Percentiles rank a stretch among this genome's conserved stretches.
Conservation (phyloP, 148 eudicot genomes). For the Amaranthus hypochondriacus region DNA sequence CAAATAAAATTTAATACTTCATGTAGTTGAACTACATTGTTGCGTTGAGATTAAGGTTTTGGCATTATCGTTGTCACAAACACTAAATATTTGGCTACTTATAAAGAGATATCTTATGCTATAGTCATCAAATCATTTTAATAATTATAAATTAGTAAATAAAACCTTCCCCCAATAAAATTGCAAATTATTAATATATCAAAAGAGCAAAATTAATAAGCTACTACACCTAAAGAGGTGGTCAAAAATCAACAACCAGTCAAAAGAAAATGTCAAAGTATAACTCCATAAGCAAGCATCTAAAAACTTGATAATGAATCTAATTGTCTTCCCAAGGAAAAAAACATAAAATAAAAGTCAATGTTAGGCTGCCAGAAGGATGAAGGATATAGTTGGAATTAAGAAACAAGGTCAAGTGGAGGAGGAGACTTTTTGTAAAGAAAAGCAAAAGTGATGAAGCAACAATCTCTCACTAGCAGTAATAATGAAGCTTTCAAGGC, state of each 20-base stretch:
- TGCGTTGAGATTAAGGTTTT: no score
- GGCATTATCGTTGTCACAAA: no score
- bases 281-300: slow-evolving; percentile 17
- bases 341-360: slow-evolving; percentile 14
- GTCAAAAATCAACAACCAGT: slow-evolving; percentile 25
- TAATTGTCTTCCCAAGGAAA: slow-evolving; percentile 1
- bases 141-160: no score
- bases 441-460: slow-evolving; percentile 32
- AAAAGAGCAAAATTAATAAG: neutral
- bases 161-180: neutral
- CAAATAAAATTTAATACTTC: no score
- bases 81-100: no score
- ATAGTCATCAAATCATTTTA: no score
- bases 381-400: slow-evolving; percentile 20
- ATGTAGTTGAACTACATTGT: no score
- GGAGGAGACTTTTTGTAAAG: neutral
- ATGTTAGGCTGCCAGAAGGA: slow-evolving; percentile 31
- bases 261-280: slow-evolving; percentile 29
- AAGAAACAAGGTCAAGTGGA: slow-evolving; percentile 9
- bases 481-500: slow-evolving; percentile 36
- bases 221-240: neutral
- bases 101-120: no score
- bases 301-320: slow-evolving; percentile 11
- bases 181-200: neutral
- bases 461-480: slow-evolving; percentile 10